A percentile compares a stretch with the other conserved stretches of the same genome.
Evolutionary conservation across 345 rosid genomes (phyloP).

Genomic region (Melaleuca alternifolia): DNA sequence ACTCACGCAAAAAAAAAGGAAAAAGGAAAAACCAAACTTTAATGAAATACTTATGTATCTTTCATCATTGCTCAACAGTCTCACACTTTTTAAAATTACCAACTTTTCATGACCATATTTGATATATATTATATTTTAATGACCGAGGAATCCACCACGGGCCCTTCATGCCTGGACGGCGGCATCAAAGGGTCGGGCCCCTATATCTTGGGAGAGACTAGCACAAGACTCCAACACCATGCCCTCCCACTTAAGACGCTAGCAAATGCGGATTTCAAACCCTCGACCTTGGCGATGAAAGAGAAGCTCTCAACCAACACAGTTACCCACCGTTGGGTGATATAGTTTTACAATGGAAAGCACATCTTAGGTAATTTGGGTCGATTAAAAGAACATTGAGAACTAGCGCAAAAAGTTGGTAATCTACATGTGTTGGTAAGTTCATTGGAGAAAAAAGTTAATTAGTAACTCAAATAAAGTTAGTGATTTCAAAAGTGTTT

Average conservation of each 20-base stretch:
- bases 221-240: too few species aligned
- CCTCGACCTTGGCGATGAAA: too few species aligned
- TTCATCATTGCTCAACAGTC: background rate
- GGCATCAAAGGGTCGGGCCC: too few species aligned
- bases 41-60: background rate
- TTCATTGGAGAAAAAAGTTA: background rate
- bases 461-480: background rate
- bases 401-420: background rate
- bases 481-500: background rate
- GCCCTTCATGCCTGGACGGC: too few species aligned
- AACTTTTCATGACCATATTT: background rate
- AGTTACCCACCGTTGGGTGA: too few species aligned
- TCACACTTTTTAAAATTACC: background rate
- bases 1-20: background rate
- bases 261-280: too few species aligned
- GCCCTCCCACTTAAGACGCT: too few species aligned
- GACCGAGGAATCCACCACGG: too few species aligned
- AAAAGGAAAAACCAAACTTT: background rate
- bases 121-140: too few species aligned
- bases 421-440: background rate
- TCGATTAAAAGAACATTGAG: background rate
- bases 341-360: background rate
- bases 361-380: background rate
- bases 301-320: too few species aligned
- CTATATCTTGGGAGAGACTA: too few species aligned